Percentiles rank a stretch among this genome's conserved stretches.
phyloP scores from a whole-genome alignment of 2,329 filamentous ascomycete species.

The Diaporthe vexans region DNA sequence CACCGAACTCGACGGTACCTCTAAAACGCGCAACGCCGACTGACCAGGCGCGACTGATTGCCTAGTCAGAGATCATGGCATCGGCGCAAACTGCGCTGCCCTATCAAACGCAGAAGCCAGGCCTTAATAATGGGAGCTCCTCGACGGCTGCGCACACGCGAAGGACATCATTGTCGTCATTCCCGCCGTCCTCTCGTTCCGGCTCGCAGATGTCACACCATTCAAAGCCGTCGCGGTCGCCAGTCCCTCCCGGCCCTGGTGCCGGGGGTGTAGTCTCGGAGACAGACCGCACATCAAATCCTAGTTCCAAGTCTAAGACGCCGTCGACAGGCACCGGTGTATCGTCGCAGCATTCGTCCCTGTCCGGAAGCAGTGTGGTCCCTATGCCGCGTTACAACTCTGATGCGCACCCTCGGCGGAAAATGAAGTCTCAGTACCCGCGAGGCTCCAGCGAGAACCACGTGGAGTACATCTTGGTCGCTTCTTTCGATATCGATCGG shows the following conservation, averaged over 20 bases:
- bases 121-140: constrained; percentile 48
- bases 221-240: constrained; percentile 68
- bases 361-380: constrained; percentile 57
- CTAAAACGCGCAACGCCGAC: constrained; percentile 1
- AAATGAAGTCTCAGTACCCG: constrained; percentile 81
- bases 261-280: constrained; percentile 56
- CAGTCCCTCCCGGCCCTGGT: constrained; percentile 58
- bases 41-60: constrained; percentile 3
- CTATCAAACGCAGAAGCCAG: constrained; percentile 58
- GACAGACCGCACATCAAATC: constrained; percentile 69
- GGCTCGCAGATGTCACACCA: constrained; percentile 70
- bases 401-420: constrained; percentile 65
- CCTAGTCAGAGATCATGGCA: constrained; percentile 51
- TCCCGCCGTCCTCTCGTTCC: constrained; percentile 70
- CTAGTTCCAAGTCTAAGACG: constrained; percentile 72
- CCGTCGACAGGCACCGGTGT: constrained; percentile 68
- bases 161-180: constrained; percentile 74
- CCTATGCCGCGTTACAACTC: constrained; percentile 60
- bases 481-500: constrained; percentile 96
- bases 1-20: not conserved
- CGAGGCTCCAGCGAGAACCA: constrained; percentile 85
- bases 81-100: constrained; percentile 57
- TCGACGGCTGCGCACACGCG: constrained; percentile 52
- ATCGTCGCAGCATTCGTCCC: constrained; percentile 72
- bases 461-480: constrained; percentile 98